A percentile compares a stretch with the other conserved stretches of the same genome.
Evolutionary conservation across 2,329 filamentous ascomycete species (phyloP).

Genomic region (Trichoderma pleuroti): DNA sequence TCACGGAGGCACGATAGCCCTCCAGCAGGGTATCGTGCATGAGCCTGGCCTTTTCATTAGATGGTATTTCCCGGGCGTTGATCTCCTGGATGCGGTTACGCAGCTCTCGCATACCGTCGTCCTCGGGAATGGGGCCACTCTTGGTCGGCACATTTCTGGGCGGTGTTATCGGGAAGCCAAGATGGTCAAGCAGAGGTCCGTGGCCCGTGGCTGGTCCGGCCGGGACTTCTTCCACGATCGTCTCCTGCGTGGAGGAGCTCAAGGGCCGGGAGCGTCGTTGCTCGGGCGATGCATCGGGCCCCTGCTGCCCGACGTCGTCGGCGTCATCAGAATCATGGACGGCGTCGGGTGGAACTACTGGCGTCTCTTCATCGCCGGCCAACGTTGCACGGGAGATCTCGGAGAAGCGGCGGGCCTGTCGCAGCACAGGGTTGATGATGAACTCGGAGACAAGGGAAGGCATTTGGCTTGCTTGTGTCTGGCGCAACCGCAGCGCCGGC

Average conservation of each 20-base stretch:
- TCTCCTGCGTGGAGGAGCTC: conserved; percentile 35
- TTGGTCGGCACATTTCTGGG: conserved; percentile 21
- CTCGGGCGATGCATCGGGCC: conserved; percentile 24
- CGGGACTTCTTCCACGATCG: conserved; percentile 31
- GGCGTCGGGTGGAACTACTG: conserved; percentile 24
- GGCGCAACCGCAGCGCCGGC: conserved; percentile 8
- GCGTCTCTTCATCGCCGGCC: conserved; percentile 32
- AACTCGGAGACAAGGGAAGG: conserved; percentile 62
- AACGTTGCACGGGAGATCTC: conserved; percentile 43
- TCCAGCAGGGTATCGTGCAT: conserved; percentile 71
- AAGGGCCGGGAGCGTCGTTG: conserved; percentile 30
- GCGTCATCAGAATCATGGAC: conserved; percentile 29
- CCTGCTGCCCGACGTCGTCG: conserved; percentile 19
- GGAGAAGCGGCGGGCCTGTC: conserved; percentile 63
- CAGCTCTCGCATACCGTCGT: conserved; percentile 72
- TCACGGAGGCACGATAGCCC: conserved; percentile 51
- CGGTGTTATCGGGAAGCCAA: conserved; percentile 33
- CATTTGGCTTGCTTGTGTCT: conserved; percentile 41
- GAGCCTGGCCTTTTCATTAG: conserved; percentile 64
- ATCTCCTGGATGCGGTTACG: conserved; percentile 66
- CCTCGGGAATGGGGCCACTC: conserved; percentile 57
- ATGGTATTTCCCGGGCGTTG: conserved; percentile 56
- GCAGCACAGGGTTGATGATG: conserved; percentile 62
- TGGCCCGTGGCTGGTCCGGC: conserved; percentile 24
- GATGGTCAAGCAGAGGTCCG: conserved; percentile 31